Evolutionary conservation across 2,329 filamentous ascomycete species (phyloP), one percentile per base, ranked within the genome.

Genomic region (Talaromyces sp.): DNA sequence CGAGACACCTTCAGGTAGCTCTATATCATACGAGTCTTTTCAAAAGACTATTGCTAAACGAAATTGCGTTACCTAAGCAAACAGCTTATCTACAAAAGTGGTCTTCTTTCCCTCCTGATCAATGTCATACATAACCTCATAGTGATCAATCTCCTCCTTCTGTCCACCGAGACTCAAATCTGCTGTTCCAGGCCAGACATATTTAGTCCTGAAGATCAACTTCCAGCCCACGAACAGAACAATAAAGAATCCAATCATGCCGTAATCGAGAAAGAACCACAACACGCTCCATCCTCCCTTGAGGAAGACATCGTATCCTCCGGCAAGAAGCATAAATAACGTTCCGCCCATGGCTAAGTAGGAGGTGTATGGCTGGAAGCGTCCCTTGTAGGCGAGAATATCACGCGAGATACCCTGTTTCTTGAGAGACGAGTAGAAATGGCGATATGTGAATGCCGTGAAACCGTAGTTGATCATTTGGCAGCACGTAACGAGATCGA

Each of bases 271-370:
- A 74, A 92, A 85, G 76, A 92, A 92, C 71, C 85, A 87, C 80
- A 89, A 87, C 80, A 89, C 89, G 74, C 89, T 85, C 68, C 90
- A 90, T 49, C 80, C 80, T 61, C 81, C 81, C 62, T 82, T 76
- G 8, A 86, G 80, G 75, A 93, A 93, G 64, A 89, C 87, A 63
- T 84, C 82, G 77, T 87, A 93, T 82, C 91, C 93, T 84, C 93
- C 93, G 73, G 90, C 93, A 64, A 94, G 74, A 3, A 89, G 85
- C 66, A 93, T 89, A 37, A 94, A 74, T 72, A 83, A 82, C 77
- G 89, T 91, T 79, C 92, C 87, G 73, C 84, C 79, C 2, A 93
- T 82, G 0, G 89, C 88, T 66, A 81, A 79, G 73, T 86, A 86
- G 0, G 88, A 90, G n/a, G 90, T 91, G 69, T 76, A 85, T 58